Evolutionary conservation across 495 filamentous ascomycete genomes (phyloP).

Genomic region (Annulohypoxylon moriforme): DNA sequence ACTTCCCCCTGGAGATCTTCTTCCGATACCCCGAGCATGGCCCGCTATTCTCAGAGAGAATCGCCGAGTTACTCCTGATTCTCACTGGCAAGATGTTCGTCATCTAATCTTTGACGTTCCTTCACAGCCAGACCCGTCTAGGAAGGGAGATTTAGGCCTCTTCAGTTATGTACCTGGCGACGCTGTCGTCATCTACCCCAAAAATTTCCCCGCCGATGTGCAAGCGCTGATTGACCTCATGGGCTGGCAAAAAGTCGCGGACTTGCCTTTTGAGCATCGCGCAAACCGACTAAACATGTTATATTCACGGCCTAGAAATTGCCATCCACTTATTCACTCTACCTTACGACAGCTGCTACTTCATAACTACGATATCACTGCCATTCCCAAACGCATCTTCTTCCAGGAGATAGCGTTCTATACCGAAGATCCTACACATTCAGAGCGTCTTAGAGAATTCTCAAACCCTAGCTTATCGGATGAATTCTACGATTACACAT

Average conservation of each 20-base stretch:
- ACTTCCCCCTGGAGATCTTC: constrained; percentile 54
- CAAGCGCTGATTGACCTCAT: constrained; percentile 77
- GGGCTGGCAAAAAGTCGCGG: constrained; percentile 78
- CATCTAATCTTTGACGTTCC: constrained; percentile 70
- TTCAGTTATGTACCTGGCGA: constrained; percentile 72
- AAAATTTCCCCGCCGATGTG: constrained; percentile 85
- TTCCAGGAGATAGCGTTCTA: constrained; percentile 80
- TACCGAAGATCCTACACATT: constrained; percentile 75
- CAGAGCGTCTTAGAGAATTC: constrained; percentile 86
- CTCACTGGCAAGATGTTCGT: constrained; percentile 96
- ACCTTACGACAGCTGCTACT: constrained; percentile 82
- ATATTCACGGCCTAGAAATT: constrained; percentile 39
- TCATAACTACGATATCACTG: constrained; percentile 86
- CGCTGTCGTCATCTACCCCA: constrained; percentile 81
- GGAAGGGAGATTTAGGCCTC: constrained; percentile 46
- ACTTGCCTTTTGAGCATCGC: constrained; percentile 63
- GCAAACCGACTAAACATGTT: constrained; percentile 48
- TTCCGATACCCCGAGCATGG: constrained; percentile 67
- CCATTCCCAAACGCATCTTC: constrained; percentile 88
- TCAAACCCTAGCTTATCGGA: constrained; percentile 79
- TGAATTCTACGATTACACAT: constrained; percentile 95
- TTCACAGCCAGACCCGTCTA: constrained; percentile 28
- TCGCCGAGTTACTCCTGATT: constrained; percentile 74
- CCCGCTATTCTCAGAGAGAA: constrained; percentile 65
- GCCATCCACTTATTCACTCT: constrained; percentile 54